phyloP scores from a whole-genome alignment of 78 protist genomes.

The Planoprotostelium fungivorum region DNA sequence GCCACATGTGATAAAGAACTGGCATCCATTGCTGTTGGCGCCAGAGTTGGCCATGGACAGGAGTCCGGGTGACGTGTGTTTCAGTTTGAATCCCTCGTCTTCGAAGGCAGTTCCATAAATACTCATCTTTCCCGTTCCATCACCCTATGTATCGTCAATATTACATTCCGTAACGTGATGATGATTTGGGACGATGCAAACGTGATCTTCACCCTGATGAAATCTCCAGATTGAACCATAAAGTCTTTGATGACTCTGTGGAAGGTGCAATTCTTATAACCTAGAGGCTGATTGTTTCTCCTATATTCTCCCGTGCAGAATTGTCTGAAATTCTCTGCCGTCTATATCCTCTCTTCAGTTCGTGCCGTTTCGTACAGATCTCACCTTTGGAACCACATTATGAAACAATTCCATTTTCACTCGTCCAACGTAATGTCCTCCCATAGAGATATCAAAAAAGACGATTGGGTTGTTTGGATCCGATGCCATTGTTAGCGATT shows the following conservation, averaged over 20 bases:
- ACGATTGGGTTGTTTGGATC: slow-evolving; percentile 76
- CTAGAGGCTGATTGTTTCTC: slow-evolving; percentile 62
- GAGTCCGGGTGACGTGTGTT: slow-evolving; percentile 86
- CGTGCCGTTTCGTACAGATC: slow-evolving; percentile 55
- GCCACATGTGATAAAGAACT: slow-evolving; percentile 85
- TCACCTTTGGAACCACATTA: slow-evolving; percentile 87
- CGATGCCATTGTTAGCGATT: slow-evolving; percentile 4
- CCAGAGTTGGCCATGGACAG: slow-evolving; percentile 91
- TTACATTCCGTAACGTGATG: no score
- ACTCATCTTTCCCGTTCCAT: slow-evolving; percentile 69
- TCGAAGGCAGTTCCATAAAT: slow-evolving; percentile 71
- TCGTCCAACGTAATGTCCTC: slow-evolving; percentile 75
- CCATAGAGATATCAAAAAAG: slow-evolving; percentile 88
- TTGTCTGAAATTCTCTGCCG: slow-evolving; percentile 30
- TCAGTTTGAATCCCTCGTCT: slow-evolving; percentile 92
- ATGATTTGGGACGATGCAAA: background rate
- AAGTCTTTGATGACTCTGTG: slow-evolving; percentile 86
- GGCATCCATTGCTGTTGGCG: slow-evolving; percentile 93
- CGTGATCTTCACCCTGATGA: slow-evolving; percentile 36
- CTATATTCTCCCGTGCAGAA: slow-evolving; percentile 87
- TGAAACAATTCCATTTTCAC: slow-evolving; percentile 89
- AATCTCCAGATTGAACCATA: slow-evolving; percentile 96
- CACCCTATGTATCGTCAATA: no score
- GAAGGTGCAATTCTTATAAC: slow-evolving; percentile 86
- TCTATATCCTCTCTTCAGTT: background rate